A percentile compares a stretch with the other conserved stretches of the same genome.
Evolutionary conservation across 768 basidiomycete genomes (phyloP).

Genomic region (Pleurotus djamor): DNA sequence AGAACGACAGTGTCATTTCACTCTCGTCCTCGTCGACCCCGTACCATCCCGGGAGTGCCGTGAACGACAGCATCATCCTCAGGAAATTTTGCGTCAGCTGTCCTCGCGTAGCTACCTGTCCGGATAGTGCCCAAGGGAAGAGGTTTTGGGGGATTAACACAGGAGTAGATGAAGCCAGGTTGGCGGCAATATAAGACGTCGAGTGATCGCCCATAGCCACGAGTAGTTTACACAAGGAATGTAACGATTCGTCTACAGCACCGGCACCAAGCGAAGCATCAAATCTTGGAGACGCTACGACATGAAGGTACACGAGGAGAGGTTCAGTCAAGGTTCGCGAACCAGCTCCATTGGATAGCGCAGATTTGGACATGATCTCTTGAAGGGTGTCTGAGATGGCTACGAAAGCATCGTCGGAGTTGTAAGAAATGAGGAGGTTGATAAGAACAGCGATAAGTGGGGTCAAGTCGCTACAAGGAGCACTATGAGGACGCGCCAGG

Average conservation of each 20-base stretch:
- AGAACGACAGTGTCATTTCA: slow-evolving; percentile 84
- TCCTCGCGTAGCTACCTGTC: slow-evolving; percentile 33
- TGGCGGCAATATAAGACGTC: slow-evolving; percentile 67
- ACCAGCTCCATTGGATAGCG: slow-evolving; percentile 69
- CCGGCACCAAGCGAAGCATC: slow-evolving; percentile 32
- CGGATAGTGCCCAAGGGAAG: slow-evolving; percentile 9
- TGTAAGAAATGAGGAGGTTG: slow-evolving; percentile 37
- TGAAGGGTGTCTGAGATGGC: slow-evolving; percentile 70
- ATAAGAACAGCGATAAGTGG: slow-evolving; percentile 68
- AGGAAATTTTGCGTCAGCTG: slow-evolving; percentile 71
- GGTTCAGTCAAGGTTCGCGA: slow-evolving; percentile 79
- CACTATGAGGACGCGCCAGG: background rate
- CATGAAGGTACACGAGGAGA: slow-evolving; percentile 74
- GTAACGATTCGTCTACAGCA: slow-evolving; percentile 54
- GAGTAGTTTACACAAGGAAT: slow-evolving; percentile 78
- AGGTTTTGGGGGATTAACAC: slow-evolving; percentile 24
- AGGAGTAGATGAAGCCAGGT: slow-evolving; percentile 49
- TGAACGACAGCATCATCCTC: slow-evolving; percentile 68
- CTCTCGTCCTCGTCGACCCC: slow-evolving; percentile 87
- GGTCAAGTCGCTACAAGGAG: slow-evolving; percentile 56
- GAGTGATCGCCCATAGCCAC: slow-evolving; percentile 87
- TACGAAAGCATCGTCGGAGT: slow-evolving; percentile 51
- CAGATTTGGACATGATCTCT: slow-evolving; percentile 75
- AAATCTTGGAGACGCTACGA: slow-evolving; percentile 47
- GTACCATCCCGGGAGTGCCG: slow-evolving; percentile 69